Evolutionary conservation across 176 grass and related monocot species (phyloP).

Genomic region (Avena eriantha): DNA sequence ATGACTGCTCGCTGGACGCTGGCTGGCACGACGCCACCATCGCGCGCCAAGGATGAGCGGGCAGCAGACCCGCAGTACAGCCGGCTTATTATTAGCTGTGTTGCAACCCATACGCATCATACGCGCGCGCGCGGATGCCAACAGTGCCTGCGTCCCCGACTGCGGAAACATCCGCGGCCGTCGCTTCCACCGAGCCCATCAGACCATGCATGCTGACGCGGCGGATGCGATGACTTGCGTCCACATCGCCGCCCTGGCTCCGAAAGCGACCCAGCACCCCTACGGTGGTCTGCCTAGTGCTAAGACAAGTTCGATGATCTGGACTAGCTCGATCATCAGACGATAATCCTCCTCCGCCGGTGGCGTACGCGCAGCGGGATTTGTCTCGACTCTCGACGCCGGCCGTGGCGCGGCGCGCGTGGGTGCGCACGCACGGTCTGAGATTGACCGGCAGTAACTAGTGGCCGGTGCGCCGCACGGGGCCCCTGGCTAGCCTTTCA

Average conservation of each 20-base stretch:
- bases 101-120: slow-evolving; percentile 18
- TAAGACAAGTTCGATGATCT: too few relatives aligned
- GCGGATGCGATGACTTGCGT: slow-evolving; percentile 9
- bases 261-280: slow-evolving; percentile 39
- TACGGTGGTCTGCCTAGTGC: too few relatives aligned
- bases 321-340: too few relatives aligned
- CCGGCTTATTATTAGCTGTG: slow-evolving; percentile 30
- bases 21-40: slow-evolving; percentile 21
- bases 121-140: not conserved
- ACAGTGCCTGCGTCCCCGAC: slow-evolving; percentile 45
- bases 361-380: too few relatives aligned
- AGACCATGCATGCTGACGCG: not conserved
- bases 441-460: not conserved
- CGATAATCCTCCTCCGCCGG: too few relatives aligned
- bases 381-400: too few relatives aligned
- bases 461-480: not conserved
- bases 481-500: not conserved
- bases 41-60: slow-evolving; percentile 15
- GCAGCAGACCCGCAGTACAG: slow-evolving; percentile 11
- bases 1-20: not conserved
- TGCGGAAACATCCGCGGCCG: slow-evolving; percentile 44
- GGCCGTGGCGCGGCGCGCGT: too few relatives aligned
- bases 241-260: slow-evolving; percentile 32
- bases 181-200: slow-evolving; percentile 18
- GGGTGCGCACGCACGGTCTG: not conserved